Evolutionary conservation across 257 asterid species (phyloP).

Genomic region (Cruciata laevipes): DNA sequence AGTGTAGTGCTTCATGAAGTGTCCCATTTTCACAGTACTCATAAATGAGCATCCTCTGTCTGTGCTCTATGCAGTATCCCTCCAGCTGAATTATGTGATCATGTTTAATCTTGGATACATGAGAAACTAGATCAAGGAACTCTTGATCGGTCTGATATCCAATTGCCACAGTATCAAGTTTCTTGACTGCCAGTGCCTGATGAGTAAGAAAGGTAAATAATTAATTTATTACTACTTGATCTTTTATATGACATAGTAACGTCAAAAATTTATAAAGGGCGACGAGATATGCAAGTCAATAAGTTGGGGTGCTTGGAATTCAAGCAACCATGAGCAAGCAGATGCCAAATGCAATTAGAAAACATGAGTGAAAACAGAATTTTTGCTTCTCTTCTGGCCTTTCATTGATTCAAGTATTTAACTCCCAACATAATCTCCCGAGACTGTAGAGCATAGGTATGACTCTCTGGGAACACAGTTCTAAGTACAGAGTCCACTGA

Average conservation of each 20-base stretch:
- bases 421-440: background rate
- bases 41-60: slow-evolving; percentile 69
- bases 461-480: background rate
- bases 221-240: background rate
- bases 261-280: slow-evolving; percentile 1
- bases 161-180: slow-evolving; percentile 47
- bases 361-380: too few relatives aligned
- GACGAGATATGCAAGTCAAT: background rate
- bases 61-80: slow-evolving; percentile 84
- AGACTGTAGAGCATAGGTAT: background rate
- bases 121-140: slow-evolving; percentile 64
- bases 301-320: too few relatives aligned
- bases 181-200: slow-evolving; percentile 81
- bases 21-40: slow-evolving; percentile 65
- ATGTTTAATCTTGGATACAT: slow-evolving; percentile 53
- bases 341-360: too few relatives aligned
- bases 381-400: background rate
- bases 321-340: too few relatives aligned
- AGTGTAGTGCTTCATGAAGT: slow-evolving; percentile 72
- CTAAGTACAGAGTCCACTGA: background rate
- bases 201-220: slow-evolving; percentile 7
- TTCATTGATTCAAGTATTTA: background rate
- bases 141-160: slow-evolving; percentile 48
- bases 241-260: slow-evolving; percentile 3
- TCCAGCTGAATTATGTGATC: slow-evolving; percentile 56